Conservation (phyloP, 352 stramenopile species). For the Thalassiosira ordinaria region DNA sequence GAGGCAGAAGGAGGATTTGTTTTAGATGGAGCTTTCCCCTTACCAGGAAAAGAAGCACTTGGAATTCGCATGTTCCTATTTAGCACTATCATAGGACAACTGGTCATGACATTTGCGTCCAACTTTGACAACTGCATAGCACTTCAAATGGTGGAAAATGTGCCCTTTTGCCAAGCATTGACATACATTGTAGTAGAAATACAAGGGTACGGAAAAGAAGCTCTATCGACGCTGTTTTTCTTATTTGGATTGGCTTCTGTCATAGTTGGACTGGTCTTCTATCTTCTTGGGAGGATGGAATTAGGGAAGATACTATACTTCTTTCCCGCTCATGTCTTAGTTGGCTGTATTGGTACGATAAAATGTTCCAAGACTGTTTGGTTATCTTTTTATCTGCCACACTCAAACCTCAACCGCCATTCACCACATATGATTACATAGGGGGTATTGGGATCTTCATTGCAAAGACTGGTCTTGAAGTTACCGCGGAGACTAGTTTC, state of each 20-base stretch:
- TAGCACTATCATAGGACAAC: conserved; percentile 70
- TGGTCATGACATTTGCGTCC: conserved; percentile 66
- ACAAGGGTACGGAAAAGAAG: conserved; percentile 85
- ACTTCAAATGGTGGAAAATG: conserved; percentile 95
- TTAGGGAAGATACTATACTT: conserved; percentile 92
- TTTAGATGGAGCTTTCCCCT: conserved; percentile 62
- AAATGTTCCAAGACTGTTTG: too few species aligned
- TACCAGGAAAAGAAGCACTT: conserved; percentile 72
- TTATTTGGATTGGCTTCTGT: conserved; percentile 90
- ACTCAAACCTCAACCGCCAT: neutral
- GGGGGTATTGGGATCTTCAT: conserved; percentile 68
- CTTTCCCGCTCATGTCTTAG: conserved; percentile 94
- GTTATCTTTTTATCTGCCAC: neutral
- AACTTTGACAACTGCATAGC: conserved; percentile 74
- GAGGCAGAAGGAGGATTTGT: conserved; percentile 29
- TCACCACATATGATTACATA: neutral
- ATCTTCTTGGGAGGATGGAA: conserved; percentile 89
- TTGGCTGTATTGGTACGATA: conserved; percentile 92
- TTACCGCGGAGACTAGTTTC: conserved; percentile 57
- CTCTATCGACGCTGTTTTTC: conserved; percentile 91
- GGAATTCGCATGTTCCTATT: conserved; percentile 83
- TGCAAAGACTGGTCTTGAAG: conserved; percentile 58
- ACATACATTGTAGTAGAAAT: conserved; percentile 87
- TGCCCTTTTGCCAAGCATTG: conserved; percentile 94
- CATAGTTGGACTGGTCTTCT: conserved; percentile 90